Percentiles rank a stretch among this genome's conserved stretches.
phyloP scores from a whole-genome alignment of 2,329 filamentous ascomycete genomes.

The Xylariaceae sp. region DNA sequence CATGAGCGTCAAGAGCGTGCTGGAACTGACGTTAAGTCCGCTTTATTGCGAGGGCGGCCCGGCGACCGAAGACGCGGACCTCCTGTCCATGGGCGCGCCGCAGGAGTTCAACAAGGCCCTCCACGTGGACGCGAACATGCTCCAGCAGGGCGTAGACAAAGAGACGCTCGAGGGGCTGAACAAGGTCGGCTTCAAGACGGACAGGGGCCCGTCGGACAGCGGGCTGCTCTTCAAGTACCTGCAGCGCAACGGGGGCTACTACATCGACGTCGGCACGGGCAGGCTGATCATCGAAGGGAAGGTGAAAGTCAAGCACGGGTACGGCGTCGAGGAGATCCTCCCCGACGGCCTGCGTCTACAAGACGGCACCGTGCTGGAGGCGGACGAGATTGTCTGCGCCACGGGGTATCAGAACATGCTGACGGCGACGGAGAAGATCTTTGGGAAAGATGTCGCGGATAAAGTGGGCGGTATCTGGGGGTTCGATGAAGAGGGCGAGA shows the following conservation, averaged over 20 bases:
- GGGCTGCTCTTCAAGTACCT: constrained; percentile 56
- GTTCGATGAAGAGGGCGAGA: constrained; percentile 51
- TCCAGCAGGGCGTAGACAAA: constrained; percentile 33
- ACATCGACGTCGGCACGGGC: constrained; percentile 51
- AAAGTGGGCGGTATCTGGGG: constrained; percentile 57
- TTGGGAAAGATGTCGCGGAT: constrained; percentile 57
- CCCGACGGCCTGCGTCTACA: constrained; percentile 37
- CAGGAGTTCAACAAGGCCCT: constrained; percentile 54
- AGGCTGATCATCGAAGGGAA: constrained; percentile 51
- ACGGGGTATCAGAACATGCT: constrained; percentile 62
- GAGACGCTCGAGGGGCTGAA: constrained; percentile 43
- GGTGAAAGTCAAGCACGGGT: constrained; percentile 48
- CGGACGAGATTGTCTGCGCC: constrained; percentile 53
- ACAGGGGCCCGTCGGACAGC: constrained; percentile 48
- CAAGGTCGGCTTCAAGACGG: constrained; percentile 52
- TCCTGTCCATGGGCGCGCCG: constrained; percentile 54
- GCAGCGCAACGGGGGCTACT: constrained; percentile 56
- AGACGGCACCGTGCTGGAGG: constrained; percentile 45
- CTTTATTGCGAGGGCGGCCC: constrained; percentile 49
- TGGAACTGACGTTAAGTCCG: constrained; percentile 47
- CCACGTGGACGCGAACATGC: constrained; percentile 41
- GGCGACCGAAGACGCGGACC: constrained; percentile 60
- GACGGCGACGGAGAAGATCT: constrained; percentile 53
- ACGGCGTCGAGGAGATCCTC: constrained; percentile 43
- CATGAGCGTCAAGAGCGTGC: constrained; percentile 44